Conservation (phyloP, 495 filamentous ascomycete species). For the Umbilicaria muhlenbergii region DNA sequence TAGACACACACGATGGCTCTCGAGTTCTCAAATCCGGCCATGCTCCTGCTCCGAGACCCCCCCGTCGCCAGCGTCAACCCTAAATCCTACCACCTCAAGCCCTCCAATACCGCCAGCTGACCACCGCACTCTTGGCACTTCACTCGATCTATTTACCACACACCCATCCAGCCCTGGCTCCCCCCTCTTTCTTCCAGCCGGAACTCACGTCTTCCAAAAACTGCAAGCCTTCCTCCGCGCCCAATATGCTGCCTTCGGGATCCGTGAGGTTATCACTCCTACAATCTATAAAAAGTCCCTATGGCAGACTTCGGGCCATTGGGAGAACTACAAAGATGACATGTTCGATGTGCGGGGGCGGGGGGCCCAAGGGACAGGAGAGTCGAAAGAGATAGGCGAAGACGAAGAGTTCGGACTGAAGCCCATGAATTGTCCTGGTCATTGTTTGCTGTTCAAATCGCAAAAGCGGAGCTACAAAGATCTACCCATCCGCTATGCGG, state of each 20-base stretch:
- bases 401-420: constrained; percentile 74
- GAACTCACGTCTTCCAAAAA: constrained; percentile 75
- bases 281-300: constrained; percentile 86
- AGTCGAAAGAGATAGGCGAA: constrained; percentile 20
- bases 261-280: constrained; percentile 82
- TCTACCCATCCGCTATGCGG: constrained; percentile 78
- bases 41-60: no score
- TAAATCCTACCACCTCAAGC: no score
- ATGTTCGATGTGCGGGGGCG: constrained; percentile 79
- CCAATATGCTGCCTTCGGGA: constrained; percentile 78
- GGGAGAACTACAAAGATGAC: constrained; percentile 86
- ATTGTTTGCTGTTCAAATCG: constrained; percentile 74
- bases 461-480: constrained; percentile 63
- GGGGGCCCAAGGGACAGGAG: constrained; percentile 32
- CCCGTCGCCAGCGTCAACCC: no score
- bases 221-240: constrained; percentile 70
- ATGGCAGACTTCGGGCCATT: constrained; percentile 81
- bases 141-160: constrained; percentile 65
- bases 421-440: constrained; percentile 94
- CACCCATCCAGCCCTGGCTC: constrained; percentile 75
- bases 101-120: constrained; percentile 20
- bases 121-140: constrained; percentile 54
- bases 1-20: no score
- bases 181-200: constrained; percentile 75
- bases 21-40: no score